Conservation (phyloP, 2,329 filamentous ascomycete genomes). For the Aspergillus novofumigatus region DNA sequence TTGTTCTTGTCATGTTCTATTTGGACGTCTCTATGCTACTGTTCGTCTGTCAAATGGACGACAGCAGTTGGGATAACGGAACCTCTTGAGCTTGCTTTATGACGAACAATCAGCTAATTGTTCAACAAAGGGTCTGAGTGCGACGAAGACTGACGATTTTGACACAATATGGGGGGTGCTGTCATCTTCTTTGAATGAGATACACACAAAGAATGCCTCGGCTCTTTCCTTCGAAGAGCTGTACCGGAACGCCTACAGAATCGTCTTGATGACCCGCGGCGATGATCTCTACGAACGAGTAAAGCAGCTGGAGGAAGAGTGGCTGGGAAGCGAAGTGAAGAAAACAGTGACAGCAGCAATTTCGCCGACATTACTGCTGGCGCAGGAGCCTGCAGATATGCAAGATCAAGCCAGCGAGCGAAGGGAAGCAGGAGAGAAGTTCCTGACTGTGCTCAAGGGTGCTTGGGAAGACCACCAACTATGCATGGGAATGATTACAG, state of each 20-base stretch:
- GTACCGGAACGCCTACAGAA: constrained; percentile 89
- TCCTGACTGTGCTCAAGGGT: constrained; percentile 69
- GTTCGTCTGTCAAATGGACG: neutral
- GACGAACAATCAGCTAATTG: constrained; percentile 1
- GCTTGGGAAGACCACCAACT: constrained; percentile 87
- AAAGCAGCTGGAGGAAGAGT: constrained; percentile 72
- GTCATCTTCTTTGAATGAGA: constrained; percentile 72
- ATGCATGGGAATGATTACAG: constrained; percentile 94
- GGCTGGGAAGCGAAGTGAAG: constrained; percentile 73
- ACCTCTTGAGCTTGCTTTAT: neutral
- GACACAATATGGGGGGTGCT: constrained; percentile 80
- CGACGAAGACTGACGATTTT: constrained; percentile 66
- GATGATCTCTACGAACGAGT: constrained; percentile 76
- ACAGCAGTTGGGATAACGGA: neutral
- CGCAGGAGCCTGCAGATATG: constrained; percentile 43
- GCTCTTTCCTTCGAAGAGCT: constrained; percentile 90
- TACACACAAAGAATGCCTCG: constrained; percentile 88
- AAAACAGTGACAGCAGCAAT: constrained; percentile 67
- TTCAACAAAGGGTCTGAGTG: constrained; percentile 49
- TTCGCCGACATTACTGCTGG: constrained; percentile 62
- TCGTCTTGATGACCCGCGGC: constrained; percentile 84
- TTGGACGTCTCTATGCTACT: constrained; percentile 8
- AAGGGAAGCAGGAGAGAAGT: constrained; percentile 74
- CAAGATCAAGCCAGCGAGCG: constrained; percentile 68
- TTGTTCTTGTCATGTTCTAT: neutral